Evolutionary conservation across 192 early-diverging fungal genomes (phyloP), one percentile per base, ranked within the genome.

Genomic region (Coemansia sp.): DNA sequence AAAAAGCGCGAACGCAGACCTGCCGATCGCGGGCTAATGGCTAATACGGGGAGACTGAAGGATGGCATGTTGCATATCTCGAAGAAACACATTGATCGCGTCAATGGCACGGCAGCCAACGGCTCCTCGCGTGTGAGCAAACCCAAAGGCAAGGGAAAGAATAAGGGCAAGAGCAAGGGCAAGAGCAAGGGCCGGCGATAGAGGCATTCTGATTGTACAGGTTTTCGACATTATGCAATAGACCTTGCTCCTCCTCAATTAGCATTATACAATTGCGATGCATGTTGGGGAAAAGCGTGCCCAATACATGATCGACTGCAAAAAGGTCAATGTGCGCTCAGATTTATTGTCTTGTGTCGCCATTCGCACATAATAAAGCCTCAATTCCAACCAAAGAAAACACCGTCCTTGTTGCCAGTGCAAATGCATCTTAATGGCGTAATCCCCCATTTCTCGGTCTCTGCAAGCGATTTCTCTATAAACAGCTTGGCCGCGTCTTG

Each of bases 61-160:
- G 72, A 74, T 59, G 78, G 78, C 13, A 69, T 75, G 21, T 36
- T 80, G 45, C 72, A 74, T 38, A 62, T 80, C 13, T 71, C 78
- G 0, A 63, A 75, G 50, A 64, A 65, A 21, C 72, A 80, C 11
- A 79, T 79, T 37, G 67, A 79, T n/a, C 71, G 77, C 16, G 60
- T 79, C 40, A 67, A 56, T 45, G 66, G 67, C 4, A 21, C 60
- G 3, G 36, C 46, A 0, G 24, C 50, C 11, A 23, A 23, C 24
- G 24, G 53, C 11, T 18, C 57, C 5, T 24, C 56, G 23, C 61
- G 67, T 20, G 51, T 66, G 20, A 58, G 59, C 66, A 74, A 69
- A 39, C 5, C 21, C 38, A 66, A 58, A 34, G 64, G 50, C 28
- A 59, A 55, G 21, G 38, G 33, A 40, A 63, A 58, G 42, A 40